Base-by-base conservation (phyloP, 169 alveolate species). In the Cryptosporidium tyzzeri region DNA sequence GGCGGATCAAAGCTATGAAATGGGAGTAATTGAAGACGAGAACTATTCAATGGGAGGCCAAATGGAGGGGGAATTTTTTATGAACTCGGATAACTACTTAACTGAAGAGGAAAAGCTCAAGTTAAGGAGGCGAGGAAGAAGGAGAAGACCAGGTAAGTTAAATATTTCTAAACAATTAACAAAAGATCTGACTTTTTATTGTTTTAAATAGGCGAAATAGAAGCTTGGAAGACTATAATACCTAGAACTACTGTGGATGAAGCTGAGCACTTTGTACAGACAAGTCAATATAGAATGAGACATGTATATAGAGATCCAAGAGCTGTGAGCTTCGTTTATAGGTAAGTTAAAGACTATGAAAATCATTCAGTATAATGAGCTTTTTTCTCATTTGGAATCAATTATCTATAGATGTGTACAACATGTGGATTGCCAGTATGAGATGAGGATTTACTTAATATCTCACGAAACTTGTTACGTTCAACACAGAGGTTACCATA, bases 101-200 rank as follows among this genome's bases (percentile, higher is more conserved):
- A 44, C 89, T 0, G 89, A 80, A n/a, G 89, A 80, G 31, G 89
- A 80, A 48, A 80, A 80, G 51, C 41, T 80, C 44, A 80, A 80
- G 51, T 58, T 80, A 4, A 80, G 89, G 45, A 80, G 89, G 59
- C 37, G 89, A 48, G 89, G 89, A 61, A 80, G 89, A 6, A 59
- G 89, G 16, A 80, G 89, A 44, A 80, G 89, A 50, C 89, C 89
- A 62, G 89, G 89, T 80, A 80, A 29, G 89, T 80, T n/a, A 55
- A 29, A 2, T 37, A 7, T 3, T 10, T 55, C 14, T 26, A 3
- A 26, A 10, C 23, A 48, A 29, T 68, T 12, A n/a, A 14, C 16
- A 14, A 68, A 21, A 1, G n/a, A 48, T 45, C 21, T 26, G 23
- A 50, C 26, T 14, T 5, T 29, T 44, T 14, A 48, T 48, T 23